These are phyloP conservation scores for Aspergillus sp. DNA, from an alignment of 2,329 filamentous ascomycete genomes.

Conservation along the genomic window DNA sequence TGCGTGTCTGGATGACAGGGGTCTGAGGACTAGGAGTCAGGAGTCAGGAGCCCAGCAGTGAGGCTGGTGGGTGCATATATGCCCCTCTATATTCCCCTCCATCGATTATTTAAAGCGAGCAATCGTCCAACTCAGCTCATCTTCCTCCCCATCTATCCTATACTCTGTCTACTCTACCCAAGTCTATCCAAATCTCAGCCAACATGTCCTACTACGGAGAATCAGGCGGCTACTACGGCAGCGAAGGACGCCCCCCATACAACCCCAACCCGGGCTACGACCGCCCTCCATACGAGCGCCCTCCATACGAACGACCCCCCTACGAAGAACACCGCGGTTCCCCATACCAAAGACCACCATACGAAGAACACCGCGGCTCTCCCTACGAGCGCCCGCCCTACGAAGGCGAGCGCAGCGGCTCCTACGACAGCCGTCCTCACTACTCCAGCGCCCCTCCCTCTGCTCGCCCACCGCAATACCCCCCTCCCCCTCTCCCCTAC, in stretches of 20 bases:
- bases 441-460: constrained; percentile 29
- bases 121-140: neutral
- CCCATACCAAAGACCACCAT: constrained; percentile 13
- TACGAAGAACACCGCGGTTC: neutral
- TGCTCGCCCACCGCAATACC: constrained; percentile 34
- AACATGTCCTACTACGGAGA: constrained; percentile 19
- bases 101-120: constrained; percentile 4
- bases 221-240: constrained; percentile 11
- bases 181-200: neutral
- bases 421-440: constrained; percentile 21
- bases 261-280: neutral
- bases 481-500: constrained; percentile 54
- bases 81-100: neutral
- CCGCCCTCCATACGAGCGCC: constrained; percentile 12
- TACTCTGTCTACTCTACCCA: neutral
- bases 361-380: constrained; percentile 10
- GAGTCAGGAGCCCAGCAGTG: neutral
- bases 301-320: constrained; percentile 10
- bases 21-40: neutral
- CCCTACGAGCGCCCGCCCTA: constrained; percentile 19
- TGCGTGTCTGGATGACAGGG: neutral
- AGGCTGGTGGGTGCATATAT: neutral
- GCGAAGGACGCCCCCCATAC: neutral
- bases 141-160: neutral
- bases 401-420: neutral